Evolutionary conservation across 805 yeast genomes (phyloP).

Genomic region (Blastobotrys muscicola): DNA sequence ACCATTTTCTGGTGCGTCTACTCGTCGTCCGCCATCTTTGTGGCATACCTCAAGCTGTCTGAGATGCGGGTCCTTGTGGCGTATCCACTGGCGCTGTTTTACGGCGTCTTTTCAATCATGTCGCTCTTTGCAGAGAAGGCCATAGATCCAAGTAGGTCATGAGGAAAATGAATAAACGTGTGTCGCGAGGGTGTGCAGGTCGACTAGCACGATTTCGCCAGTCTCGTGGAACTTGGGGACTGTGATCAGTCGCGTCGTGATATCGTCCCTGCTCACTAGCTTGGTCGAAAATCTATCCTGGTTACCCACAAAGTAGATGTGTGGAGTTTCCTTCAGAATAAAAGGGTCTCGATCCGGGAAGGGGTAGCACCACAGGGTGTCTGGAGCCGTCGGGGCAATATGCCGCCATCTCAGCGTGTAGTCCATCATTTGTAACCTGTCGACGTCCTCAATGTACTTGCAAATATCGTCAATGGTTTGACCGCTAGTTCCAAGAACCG

Average conservation of each 20-base stretch:
- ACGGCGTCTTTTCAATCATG: constrained; percentile 91
- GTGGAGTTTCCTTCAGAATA: constrained; percentile 65
- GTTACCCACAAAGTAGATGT: constrained; percentile 79
- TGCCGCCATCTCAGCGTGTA: constrained; percentile 75
- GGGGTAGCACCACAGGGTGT: constrained; percentile 87
- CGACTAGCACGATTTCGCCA: constrained; percentile 55
- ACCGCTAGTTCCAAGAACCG: constrained; percentile 70
- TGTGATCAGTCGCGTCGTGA: constrained; percentile 43
- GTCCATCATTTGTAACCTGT: constrained; percentile 49
- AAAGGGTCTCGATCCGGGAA: constrained; percentile 72
- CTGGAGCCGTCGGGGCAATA: constrained; percentile 91
- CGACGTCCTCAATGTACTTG: constrained; percentile 46
- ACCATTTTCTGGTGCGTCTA: constrained; percentile 86
- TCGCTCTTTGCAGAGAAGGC: constrained; percentile 62
- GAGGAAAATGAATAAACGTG: neutral
- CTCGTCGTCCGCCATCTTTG: constrained; percentile 88
- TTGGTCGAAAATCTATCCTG: constrained; percentile 49
- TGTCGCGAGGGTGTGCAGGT: constrained; percentile 40
- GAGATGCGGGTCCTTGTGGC: constrained; percentile 88
- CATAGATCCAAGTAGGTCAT: neutral
- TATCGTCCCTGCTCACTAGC: constrained; percentile 28
- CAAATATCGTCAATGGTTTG: constrained; percentile 73
- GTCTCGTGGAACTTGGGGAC: constrained; percentile 64
- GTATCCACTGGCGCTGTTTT: constrained; percentile 84
- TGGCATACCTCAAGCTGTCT: constrained; percentile 68